phyloP scores from a whole-genome alignment of 2,329 filamentous ascomycete species.

The Colletotrichum sp. region DNA sequence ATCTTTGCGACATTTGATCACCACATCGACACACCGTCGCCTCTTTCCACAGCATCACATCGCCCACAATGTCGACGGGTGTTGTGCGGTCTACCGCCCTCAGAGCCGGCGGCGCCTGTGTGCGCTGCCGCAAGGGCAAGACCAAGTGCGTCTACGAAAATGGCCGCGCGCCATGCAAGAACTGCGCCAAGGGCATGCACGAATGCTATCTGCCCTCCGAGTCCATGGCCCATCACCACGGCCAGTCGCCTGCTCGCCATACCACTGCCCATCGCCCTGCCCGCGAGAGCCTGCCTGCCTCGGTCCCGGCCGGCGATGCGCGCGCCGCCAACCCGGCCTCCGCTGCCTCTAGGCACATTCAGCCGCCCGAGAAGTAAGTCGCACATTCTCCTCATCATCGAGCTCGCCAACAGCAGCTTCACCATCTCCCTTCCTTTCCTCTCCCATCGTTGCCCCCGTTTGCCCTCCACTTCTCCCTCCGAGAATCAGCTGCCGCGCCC shows the following conservation, averaged over 20 bases:
- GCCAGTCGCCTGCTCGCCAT: conserved; percentile 60
- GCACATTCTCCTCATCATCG: neutral
- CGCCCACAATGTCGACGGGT: conserved; percentile 46
- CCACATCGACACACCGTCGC: neutral
- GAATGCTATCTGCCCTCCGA: conserved; percentile 68
- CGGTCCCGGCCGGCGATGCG: conserved; percentile 49
- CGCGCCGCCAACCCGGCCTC: conserved; percentile 50
- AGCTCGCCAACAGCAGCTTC: neutral
- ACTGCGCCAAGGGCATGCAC: conserved; percentile 69
- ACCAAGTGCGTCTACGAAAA: conserved; percentile 70
- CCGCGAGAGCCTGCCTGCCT: conserved; percentile 60
- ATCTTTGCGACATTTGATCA: neutral
- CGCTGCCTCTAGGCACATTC: conserved; percentile 51
- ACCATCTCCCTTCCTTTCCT: neutral
- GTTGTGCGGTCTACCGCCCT: conserved; percentile 64
- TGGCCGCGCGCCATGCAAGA: conserved; percentile 66
- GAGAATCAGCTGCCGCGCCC: neutral
- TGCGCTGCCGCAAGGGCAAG: conserved; percentile 69
- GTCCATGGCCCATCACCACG: conserved; percentile 64
- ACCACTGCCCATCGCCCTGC: conserved; percentile 52
- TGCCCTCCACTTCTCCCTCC: neutral
- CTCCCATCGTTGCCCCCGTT: neutral
- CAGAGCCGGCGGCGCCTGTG: conserved; percentile 65
- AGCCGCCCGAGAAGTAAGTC: conserved; percentile 62
- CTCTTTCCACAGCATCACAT: neutral